Conservation (phyloP, 768 basidiomycete genomes). For the Pisolithus tinctorius region DNA sequence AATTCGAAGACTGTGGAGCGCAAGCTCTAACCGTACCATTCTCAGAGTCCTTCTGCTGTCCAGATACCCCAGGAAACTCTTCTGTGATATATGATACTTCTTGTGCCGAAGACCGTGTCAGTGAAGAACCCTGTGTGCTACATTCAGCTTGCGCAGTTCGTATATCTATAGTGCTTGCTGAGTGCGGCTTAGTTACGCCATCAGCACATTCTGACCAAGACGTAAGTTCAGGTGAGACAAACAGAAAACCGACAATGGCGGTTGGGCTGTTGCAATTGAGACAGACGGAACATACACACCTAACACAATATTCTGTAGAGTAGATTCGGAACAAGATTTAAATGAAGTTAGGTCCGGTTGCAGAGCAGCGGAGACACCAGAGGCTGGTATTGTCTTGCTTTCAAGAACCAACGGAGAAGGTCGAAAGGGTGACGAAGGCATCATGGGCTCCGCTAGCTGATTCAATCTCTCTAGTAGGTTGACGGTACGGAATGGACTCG, state of each 20-base stretch:
- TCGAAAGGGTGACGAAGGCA: not conserved
- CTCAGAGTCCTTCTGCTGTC: not conserved
- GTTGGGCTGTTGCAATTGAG: slow-evolving; percentile 6
- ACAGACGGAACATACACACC: slow-evolving; percentile 5
- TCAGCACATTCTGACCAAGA: slow-evolving; percentile 4
- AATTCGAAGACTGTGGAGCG: not conserved
- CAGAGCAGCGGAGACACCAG: slow-evolving; percentile 6
- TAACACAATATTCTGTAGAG: slow-evolving; percentile 4
- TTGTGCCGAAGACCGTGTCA: not conserved
- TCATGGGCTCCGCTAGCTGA: slow-evolving; percentile 8
- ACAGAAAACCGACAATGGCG: slow-evolving; percentile 16
- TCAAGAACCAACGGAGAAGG: not conserved
- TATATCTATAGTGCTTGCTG: not conserved
- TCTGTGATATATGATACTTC: not conserved
- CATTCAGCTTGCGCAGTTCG: not conserved
- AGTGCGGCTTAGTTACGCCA: not conserved
- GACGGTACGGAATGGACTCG: slow-evolving; percentile 27
- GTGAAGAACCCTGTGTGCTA: not conserved
- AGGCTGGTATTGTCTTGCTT: slow-evolving; percentile 1
- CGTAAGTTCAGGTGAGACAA: slow-evolving; percentile 15
- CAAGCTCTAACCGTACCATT: not conserved
- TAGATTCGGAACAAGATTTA: slow-evolving; percentile 33
- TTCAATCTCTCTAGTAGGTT: slow-evolving; percentile 24
- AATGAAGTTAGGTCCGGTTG: slow-evolving; percentile 34
- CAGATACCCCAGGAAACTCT: not conserved